Conservation (phyloP, 345 rosid species). For the Syzygium aromaticum region DNA sequence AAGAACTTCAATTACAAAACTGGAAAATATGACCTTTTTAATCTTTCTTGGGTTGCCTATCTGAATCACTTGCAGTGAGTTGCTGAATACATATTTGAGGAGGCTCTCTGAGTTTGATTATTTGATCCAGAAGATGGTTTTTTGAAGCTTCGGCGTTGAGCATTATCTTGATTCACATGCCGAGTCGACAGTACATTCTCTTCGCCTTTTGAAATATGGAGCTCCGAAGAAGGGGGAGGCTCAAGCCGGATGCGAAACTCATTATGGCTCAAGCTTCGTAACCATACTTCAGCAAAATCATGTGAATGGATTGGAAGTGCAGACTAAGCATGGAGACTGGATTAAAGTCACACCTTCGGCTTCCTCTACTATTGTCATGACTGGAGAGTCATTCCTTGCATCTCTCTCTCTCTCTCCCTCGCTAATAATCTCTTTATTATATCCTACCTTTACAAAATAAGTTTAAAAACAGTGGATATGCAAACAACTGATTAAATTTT, state of each 20-base stretch:
- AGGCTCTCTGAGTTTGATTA: neutral
- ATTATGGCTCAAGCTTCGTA: neutral
- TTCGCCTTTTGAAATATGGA: neutral
- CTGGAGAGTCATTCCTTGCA: constrained; percentile 6
- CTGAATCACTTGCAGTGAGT: neutral
- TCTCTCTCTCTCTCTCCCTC: neutral
- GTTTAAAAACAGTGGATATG: neutral
- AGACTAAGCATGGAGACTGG: constrained; percentile 3
- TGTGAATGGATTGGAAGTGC: constrained; percentile 4
- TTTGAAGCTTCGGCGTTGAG: neutral
- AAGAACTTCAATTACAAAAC: neutral
- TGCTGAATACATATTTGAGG: neutral
- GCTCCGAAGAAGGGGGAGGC: neutral
- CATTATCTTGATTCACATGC: neutral
- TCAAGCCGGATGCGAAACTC: neutral
- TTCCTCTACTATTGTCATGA: constrained; percentile 1
- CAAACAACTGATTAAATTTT: neutral
- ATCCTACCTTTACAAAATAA: neutral
- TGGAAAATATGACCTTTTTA: too few species aligned
- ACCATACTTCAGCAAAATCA: constrained; percentile 5
- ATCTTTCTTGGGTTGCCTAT: neutral
- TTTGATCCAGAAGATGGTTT: neutral
- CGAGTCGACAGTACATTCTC: neutral
- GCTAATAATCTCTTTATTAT: neutral
- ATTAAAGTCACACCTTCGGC: neutral